These are phyloP conservation scores for Dothistroma septosporum DNA, from an alignment of 2,329 filamentous ascomycete species.

Conservation along the genomic window DNA sequence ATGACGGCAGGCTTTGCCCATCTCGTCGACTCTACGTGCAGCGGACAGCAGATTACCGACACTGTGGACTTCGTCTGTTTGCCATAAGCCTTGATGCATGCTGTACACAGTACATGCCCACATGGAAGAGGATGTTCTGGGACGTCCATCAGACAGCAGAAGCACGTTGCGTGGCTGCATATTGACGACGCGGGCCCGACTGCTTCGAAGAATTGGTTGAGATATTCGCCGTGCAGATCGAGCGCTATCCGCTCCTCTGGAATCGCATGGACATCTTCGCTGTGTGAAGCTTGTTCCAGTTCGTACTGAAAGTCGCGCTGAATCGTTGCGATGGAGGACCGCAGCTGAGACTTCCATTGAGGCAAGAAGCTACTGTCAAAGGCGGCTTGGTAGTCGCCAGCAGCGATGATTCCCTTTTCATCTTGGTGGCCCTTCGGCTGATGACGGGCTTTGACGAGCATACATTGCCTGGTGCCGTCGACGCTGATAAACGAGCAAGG, in stretches of 20 bases:
- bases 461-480: slow-evolving; percentile 32
- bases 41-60: slow-evolving; percentile 33
- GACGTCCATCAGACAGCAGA: slow-evolving; percentile 44
- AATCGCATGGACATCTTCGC: slow-evolving; percentile 27
- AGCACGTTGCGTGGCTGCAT: slow-evolving; percentile 40
- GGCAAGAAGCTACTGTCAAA: slow-evolving; percentile 34
- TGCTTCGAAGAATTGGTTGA: slow-evolving; percentile 38
- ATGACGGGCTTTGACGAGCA: slow-evolving; percentile 34
- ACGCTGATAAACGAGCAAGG: slow-evolving; percentile 42
- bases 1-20: slow-evolving; percentile 36
- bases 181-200: slow-evolving; percentile 37
- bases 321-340: slow-evolving; percentile 28
- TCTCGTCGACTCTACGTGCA: slow-evolving; percentile 30
- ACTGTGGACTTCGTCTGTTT: slow-evolving; percentile 28
- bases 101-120: slow-evolving; percentile 45
- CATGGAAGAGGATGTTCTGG: slow-evolving; percentile 45
- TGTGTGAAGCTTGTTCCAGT: slow-evolving; percentile 28
- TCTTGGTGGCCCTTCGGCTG: slow-evolving; percentile 41
- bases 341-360: slow-evolving; percentile 30
- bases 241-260: slow-evolving; percentile 32
- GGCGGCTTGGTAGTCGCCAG: slow-evolving; percentile 40
- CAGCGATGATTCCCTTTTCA: slow-evolving; percentile 41
- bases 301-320: slow-evolving; percentile 33
- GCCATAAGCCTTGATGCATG: slow-evolving; percentile 39
- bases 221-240: slow-evolving; percentile 30